These are phyloP conservation scores for Haplosporangium sp. DNA, from an alignment of 371 early-diverging fungal species.

Conservation along the genomic window DNA sequence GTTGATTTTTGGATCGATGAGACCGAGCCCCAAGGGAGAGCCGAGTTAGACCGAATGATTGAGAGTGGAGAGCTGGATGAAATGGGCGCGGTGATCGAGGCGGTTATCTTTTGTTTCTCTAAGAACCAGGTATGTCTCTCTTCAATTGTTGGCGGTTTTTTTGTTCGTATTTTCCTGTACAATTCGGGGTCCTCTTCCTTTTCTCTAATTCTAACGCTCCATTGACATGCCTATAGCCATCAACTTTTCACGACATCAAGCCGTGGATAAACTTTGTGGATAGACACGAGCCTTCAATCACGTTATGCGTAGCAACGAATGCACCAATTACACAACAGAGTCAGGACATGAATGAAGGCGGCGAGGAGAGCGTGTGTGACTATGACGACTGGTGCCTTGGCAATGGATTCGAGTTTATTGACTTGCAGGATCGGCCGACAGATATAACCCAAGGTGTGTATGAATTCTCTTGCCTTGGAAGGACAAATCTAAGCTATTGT, in stretches of 20 bases:
- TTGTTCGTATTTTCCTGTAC: neutral
- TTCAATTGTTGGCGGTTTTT: neutral
- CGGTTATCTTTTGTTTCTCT: slow-evolving; percentile 73
- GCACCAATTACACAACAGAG: slow-evolving; percentile 34
- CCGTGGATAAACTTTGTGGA: slow-evolving; percentile 68
- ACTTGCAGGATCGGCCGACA: slow-evolving; percentile 55
- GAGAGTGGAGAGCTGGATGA: slow-evolving; percentile 62
- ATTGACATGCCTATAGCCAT: slow-evolving; percentile 50
- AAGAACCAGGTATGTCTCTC: slow-evolving; percentile 57
- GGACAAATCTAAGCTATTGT: neutral
- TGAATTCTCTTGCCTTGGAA: neutral
- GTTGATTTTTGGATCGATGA: slow-evolving; percentile 79
- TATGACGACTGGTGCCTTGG: slow-evolving; percentile 70
- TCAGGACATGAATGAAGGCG: slow-evolving; percentile 26
- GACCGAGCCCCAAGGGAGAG: slow-evolving; percentile 45
- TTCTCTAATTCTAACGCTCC: neutral
- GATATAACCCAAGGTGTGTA: slow-evolving; percentile 21
- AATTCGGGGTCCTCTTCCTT: neutral
- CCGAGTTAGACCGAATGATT: slow-evolving; percentile 55
- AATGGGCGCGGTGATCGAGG: slow-evolving; percentile 72
- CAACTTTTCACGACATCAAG: slow-evolving; percentile 65
- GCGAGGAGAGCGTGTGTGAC: slow-evolving; percentile 41
- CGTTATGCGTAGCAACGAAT: slow-evolving; percentile 63
- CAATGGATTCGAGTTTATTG: slow-evolving; percentile 74
- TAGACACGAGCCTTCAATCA: slow-evolving; percentile 64